Evolutionary conservation across 2,329 filamentous ascomycete species (phyloP).

Genomic region (Didymosphaeria variabile): DNA sequence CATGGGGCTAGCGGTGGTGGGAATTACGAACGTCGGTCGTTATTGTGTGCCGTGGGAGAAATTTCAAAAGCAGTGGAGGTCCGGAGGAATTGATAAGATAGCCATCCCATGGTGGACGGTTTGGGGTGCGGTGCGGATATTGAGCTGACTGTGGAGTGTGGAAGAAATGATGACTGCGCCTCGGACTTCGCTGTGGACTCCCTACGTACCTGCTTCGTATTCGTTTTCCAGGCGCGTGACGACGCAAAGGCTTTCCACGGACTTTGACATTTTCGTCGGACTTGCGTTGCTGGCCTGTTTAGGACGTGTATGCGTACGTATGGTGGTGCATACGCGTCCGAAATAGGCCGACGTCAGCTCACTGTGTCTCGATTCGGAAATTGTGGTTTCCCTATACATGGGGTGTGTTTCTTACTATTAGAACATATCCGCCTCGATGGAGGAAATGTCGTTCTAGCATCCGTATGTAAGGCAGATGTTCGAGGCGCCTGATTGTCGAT

Average conservation of each 20-base stretch:
- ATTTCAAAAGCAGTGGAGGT: background rate
- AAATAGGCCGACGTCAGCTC: background rate
- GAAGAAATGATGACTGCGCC: too few relatives aligned
- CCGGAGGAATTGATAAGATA: background rate
- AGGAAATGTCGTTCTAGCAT: background rate
- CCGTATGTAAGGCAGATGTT: background rate
- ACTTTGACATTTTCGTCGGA: background rate
- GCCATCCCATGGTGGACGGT: too few relatives aligned
- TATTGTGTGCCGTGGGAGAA: background rate
- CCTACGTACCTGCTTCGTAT: too few relatives aligned
- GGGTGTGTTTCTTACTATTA: background rate
- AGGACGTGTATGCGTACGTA: too few relatives aligned
- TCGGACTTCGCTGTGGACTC: too few relatives aligned
- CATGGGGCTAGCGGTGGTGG: background rate
- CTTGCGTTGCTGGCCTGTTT: background rate
- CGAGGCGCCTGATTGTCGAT: slow-evolving; percentile 1
- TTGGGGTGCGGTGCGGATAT: background rate
- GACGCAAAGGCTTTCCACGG: background rate
- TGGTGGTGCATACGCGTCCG: background rate
- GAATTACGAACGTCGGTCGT: background rate
- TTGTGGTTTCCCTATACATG: background rate
- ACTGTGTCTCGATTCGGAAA: slow-evolving; percentile 1
- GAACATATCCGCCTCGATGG: background rate
- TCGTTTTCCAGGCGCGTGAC: background rate
- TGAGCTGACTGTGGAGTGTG: too few relatives aligned